Evolutionary conservation across 257 asterid genomes (phyloP).

Genomic region (Anisodus acutangulus): DNA sequence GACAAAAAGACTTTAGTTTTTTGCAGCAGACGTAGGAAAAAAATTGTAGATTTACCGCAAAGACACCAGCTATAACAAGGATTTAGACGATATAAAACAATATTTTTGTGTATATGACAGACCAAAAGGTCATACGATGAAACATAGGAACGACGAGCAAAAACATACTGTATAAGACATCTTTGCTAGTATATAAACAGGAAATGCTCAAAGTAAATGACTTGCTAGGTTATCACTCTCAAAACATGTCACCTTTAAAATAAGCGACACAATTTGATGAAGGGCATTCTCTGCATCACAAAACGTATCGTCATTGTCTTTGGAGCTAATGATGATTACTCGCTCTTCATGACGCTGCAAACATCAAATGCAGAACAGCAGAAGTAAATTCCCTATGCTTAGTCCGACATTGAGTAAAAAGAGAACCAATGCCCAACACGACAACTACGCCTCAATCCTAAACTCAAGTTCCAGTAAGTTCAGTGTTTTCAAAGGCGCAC

Average conservation of each 20-base stretch:
- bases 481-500: too few species aligned
- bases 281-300: slow-evolving; percentile 98
- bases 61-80: slow-evolving; percentile 15
- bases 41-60: neutral
- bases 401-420: neutral
- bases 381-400: neutral
- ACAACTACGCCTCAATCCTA: neutral
- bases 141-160: neutral
- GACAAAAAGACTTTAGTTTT: neutral
- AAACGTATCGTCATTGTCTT: slow-evolving; percentile 61
- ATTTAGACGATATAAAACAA: neutral
- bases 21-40: neutral
- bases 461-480: neutral
- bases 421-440: neutral
- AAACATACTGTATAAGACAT: neutral
- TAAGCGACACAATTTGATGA: slow-evolving; percentile 82
- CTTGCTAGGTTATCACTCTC: neutral
- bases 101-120: neutral
- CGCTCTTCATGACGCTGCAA: slow-evolving; percentile 91
- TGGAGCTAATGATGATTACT: slow-evolving; percentile 90
- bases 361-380: slow-evolving; percentile 28
- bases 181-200: slow-evolving; percentile 10
- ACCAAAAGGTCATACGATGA: slow-evolving; percentile 22
- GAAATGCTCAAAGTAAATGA: neutral
- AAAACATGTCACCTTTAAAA: slow-evolving; percentile 64